These are phyloP conservation scores for Aspergillus avenaceus DNA, from an alignment of 495 filamentous ascomycete species.

Conservation along the genomic window DNA sequence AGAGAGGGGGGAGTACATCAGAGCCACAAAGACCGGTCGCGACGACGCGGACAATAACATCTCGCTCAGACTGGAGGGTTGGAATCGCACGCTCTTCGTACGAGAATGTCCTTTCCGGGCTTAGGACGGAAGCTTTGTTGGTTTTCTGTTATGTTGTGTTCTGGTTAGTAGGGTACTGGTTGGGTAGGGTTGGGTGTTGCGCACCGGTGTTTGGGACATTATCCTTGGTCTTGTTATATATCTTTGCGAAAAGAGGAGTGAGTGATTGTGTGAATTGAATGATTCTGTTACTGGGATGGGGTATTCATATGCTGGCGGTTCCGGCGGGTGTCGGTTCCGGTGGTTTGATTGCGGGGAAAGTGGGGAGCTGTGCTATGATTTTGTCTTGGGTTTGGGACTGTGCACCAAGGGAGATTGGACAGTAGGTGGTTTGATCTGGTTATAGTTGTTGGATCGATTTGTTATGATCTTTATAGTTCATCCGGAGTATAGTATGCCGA, in stretches of 20 bases:
- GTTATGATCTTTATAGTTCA: too few species aligned
- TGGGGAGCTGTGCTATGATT: neutral
- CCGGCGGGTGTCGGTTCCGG: neutral
- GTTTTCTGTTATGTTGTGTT: neutral
- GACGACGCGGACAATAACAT: slow-evolving; percentile 18
- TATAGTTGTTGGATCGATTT: too few species aligned
- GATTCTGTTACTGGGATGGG: neutral
- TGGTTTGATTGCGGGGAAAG: neutral
- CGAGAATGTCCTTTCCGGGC: slow-evolving; percentile 18
- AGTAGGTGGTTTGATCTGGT: too few species aligned
- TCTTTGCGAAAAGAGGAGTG: too few species aligned
- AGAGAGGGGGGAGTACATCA: slow-evolving; percentile 6
- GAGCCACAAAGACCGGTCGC: slow-evolving; percentile 22
- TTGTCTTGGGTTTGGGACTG: neutral
- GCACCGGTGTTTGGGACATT: too few species aligned
- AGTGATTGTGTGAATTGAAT: too few species aligned
- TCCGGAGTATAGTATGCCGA: too few species aligned
- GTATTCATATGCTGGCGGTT: neutral
- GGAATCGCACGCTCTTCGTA: slow-evolving; percentile 15
- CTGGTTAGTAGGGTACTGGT: too few species aligned
- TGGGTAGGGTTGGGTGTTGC: neutral
- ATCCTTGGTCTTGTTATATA: too few species aligned
- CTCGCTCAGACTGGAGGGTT: slow-evolving; percentile 10
- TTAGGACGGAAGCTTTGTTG: slow-evolving; percentile 21
- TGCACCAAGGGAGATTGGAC: too few species aligned